Conservation (phyloP, 2,329 filamentous ascomycete species). For the Pseudocercospora cruenta region DNA sequence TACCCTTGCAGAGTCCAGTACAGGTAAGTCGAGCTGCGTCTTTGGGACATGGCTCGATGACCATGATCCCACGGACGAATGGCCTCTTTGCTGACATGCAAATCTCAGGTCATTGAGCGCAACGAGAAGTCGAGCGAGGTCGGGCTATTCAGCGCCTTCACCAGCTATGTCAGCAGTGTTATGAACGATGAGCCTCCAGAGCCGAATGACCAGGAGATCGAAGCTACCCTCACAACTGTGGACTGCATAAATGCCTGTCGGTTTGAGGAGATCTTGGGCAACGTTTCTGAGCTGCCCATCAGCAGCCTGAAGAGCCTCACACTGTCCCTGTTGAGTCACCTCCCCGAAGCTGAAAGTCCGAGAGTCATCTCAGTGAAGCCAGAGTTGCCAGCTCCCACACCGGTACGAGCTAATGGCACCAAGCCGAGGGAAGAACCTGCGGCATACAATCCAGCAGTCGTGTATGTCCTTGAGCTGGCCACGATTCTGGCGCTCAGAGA, state of each 20-base stretch:
- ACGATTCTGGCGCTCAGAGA: constrained; percentile 81
- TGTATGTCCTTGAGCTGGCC: constrained; percentile 89
- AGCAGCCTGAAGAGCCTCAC: constrained; percentile 66
- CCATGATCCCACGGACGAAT: not conserved
- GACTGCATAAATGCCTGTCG: constrained; percentile 92
- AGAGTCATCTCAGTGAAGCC: constrained; percentile 87
- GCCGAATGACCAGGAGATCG: constrained; percentile 93
- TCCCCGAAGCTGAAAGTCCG: constrained; percentile 78
- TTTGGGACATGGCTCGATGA: not conserved
- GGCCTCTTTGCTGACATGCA: not conserved
- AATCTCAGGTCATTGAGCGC: constrained; percentile 73
- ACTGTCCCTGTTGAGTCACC: constrained; percentile 73
- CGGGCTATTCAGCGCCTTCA: constrained; percentile 90
- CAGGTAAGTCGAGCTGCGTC: constrained; percentile 50
- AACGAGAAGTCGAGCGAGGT: constrained; percentile 76
- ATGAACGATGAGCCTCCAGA: constrained; percentile 97
- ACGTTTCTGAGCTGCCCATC: constrained; percentile 72
- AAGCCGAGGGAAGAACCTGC: constrained; percentile 60
- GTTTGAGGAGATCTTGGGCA: constrained; percentile 78
- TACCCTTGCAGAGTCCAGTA: constrained; percentile 87
- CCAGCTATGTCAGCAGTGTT: constrained; percentile 97
- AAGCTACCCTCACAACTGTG: constrained; percentile 91
- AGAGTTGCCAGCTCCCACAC: constrained; percentile 69
- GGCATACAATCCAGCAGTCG: constrained; percentile 80
- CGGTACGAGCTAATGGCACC: constrained; percentile 61